Base-by-base conservation (phyloP, 1,139 yeast genomes). In the Taphrina wiesneri region DNA sequence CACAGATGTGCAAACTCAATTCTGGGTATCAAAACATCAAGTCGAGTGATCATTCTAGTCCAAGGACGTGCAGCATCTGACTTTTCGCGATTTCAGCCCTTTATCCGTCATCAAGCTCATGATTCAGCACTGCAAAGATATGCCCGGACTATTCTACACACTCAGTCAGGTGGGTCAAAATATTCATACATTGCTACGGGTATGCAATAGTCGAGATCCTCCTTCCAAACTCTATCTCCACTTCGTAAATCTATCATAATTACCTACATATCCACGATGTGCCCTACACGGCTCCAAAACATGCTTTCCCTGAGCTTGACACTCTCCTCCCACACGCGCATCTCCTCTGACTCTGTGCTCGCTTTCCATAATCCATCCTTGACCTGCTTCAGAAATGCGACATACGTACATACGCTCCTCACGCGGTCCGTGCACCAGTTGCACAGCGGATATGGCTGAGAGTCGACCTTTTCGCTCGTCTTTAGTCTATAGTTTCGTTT, bases 271-370 rank as follows among this genome's bases (percentile, higher is more conserved):
- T 54, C 59, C 32, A 54, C 41, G 59, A 54, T 69, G 9, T 76
- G 79, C 1, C 98, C 98, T 34, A 87, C 76, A 70, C 90, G 85
- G n/a, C 95, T 82, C 93, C 96, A 92, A 76, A 88, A 90, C 71
- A 91, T 80, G 69, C 84, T 83, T 34, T 83, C 82, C 67, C 88
- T 80, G 26, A 86, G 75, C 70, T 84, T 79, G 45, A 83, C 78
- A 56, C 85, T 75, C 71, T 85, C 88, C 26, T 81, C 77, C 88
- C 89, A 86, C 2, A 84, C 83, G 68, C 81, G 77, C 67, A 76
- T 79, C 39, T 71, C 71, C 21, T 72, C 72, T 51, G 71, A 72
- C 30, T 71, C 80, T 53, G 77, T 78, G 65, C 81, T 83, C 36
- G 81, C 72, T 69, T 81, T 79, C 83, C 85, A 83, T 7, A 82